Base-by-base conservation (phyloP, 2,329 filamentous ascomycete genomes). In the Cladorrhinum sp. region DNA sequence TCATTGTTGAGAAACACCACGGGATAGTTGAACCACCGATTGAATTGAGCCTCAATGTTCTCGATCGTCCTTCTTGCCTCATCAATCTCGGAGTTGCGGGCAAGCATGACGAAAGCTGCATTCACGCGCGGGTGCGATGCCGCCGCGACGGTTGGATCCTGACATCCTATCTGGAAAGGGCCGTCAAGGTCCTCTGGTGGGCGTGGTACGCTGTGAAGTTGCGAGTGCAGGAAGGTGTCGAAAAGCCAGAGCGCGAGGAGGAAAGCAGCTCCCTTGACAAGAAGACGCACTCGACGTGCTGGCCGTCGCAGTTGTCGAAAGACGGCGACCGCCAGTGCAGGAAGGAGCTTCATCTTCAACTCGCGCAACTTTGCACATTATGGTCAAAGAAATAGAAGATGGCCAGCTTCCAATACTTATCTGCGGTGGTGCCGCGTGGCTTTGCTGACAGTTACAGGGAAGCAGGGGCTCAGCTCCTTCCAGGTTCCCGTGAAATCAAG, bases 1-100 rank as follows among this genome's bases (percentile, higher is more conserved):
- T 78, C 71, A 69, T 81, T 72, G 68, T 81, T 81, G 59, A 81
- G 71, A 62, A 81, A 80, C 22, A 81, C 63, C 59, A 77, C 72
- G 3, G 77, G 78, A 64, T 81, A 81, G 60, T 77, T 70, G 67
- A 77, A 80, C 74, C 76, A 78, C 56, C 71, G 71, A 70, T 81
- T 81, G 70, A 79, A 81, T 59, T 76, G 74, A 29, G 66, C 63
- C 67, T 80, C 77, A 57, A 80, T 72, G 25, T 73, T 76, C n/a
- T 65, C 64, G 49, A 80, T 68, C 1, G 77, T 76, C 50, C 70
- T 67, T 52, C 73, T 73, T 1, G 76, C 77, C 58, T 73, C 70
- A 13, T 74, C 64, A 5, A 75, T 69, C 65, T 81, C 78, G 12
- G 69, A 68, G 64, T 81, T 81, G 23, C 77, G 77, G 52, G 77